Evolutionary conservation across 768 basidiomycete genomes (phyloP), one percentile per base, ranked within the genome.

Genomic region (Pulveroboletus ravenelii): DNA sequence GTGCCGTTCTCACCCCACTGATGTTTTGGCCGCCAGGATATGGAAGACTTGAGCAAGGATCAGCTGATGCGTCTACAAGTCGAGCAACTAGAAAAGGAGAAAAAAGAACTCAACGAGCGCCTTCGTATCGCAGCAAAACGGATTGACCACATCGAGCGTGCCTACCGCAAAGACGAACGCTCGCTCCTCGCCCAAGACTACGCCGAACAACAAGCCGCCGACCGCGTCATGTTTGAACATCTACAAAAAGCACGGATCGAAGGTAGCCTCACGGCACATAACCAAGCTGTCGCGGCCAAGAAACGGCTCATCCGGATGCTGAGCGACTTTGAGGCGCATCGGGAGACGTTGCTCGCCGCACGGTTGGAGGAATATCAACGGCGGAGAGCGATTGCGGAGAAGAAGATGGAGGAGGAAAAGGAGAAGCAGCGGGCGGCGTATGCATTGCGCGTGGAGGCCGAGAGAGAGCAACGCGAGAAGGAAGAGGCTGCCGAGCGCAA

Each of bases 51-150:
- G 54, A 91, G 91, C 67, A 93, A 92, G 9, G 86, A 89, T 61
- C 82, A 82, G 41, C 80, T 98, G 54, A 86, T 97, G 68, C 81
- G 79, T 29, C 81, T 96, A 58, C 93, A 96, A 67, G 93, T 96
- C 34, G 85, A 92, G 57, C 93, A 97, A 64, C 78, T 97, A 40
- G 96, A 96, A 73, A 96, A 95, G 73, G 94, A 98, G 73, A 95
- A 93, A 78, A 86, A 82, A 61, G 89, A 93, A 58, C 74, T 90
- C 56, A 78, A 77, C 50, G 89, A 93, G 60, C 80, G 87, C 18
- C 77, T 95, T 42, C 85, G 92, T 20, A 81, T 94, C 56, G 78
- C 85, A 39, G 66, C 84, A 34, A 98, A 98, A 72, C 87, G 93
- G 23, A 80, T 97, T 59, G 96, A 98, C 64, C 95, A 99, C 71